phyloP scores from a whole-genome alignment of 495 filamentous ascomycete genomes.

The Halenospora varia region DNA sequence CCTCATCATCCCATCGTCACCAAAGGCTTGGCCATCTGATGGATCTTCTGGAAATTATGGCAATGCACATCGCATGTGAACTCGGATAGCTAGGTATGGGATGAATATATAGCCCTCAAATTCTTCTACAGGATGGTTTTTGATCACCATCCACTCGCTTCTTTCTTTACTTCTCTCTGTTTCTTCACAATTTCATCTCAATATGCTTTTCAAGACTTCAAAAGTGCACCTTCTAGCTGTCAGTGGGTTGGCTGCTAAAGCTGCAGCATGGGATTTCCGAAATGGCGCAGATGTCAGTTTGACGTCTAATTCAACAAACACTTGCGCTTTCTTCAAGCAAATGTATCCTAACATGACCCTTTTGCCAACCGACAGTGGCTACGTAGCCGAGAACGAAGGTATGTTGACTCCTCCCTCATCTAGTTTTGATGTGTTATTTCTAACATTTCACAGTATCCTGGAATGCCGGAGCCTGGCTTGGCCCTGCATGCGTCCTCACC shows the following conservation, averaged over 20 bases:
- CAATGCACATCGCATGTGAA: not conserved
- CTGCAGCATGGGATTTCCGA: not conserved
- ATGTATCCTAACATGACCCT: slow-evolving; percentile 1
- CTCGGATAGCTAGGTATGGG: not conserved
- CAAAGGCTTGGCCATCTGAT: not conserved
- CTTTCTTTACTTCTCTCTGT: not conserved
- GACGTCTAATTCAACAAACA: not conserved
- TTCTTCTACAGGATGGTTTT: not conserved
- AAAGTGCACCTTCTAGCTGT: not conserved
- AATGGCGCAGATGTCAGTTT: not conserved
- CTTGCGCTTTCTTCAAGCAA: slow-evolving; percentile 2
- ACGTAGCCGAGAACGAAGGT: slow-evolving; percentile 9
- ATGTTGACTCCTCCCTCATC: not conserved
- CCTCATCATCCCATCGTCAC: not conserved
- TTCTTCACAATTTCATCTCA: not conserved
- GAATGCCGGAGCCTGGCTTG: slow-evolving; percentile 19
- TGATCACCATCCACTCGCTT: not conserved
- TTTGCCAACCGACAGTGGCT: slow-evolving; percentile 1
- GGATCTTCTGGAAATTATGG: not conserved
- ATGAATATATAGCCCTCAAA: not conserved
- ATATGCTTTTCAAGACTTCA: not conserved
- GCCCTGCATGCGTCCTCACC: slow-evolving; percentile 7
- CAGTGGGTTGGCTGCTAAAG: not conserved
- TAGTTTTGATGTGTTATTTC: not conserved
- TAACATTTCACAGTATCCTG: slow-evolving; percentile 6